phyloP scores from a whole-genome alignment of 495 filamentous ascomycete species.

The Pyrenula massariospora region DNA sequence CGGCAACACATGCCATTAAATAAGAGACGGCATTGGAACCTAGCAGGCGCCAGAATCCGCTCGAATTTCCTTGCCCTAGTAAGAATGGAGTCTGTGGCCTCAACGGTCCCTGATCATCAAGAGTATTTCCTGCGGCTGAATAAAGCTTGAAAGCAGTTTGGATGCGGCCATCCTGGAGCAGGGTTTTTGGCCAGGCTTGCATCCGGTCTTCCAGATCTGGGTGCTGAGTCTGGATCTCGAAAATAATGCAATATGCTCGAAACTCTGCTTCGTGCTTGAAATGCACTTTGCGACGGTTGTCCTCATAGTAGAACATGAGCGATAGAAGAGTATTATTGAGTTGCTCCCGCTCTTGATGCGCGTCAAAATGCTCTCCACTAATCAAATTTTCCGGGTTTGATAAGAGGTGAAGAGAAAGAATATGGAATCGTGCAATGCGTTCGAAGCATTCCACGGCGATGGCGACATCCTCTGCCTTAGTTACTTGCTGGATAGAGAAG shows the following conservation, averaged over 20 bases:
- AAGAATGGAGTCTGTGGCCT: conserved; percentile 41
- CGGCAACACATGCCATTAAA: conserved; percentile 86
- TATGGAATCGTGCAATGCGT: conserved; percentile 83
- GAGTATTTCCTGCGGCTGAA: conserved; percentile 52
- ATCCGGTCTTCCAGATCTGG: conserved; percentile 65
- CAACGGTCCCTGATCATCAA: conserved; percentile 52
- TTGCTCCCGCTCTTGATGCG: conserved; percentile 87
- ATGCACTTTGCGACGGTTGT: conserved; percentile 40
- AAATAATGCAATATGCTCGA: conserved; percentile 76
- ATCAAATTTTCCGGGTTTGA: conserved; percentile 44
- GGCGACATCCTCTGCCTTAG: conserved; percentile 52
- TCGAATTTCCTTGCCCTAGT: conserved; percentile 51
- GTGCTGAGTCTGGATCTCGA: conserved; percentile 60
- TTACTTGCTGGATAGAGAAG: conserved; percentile 78
- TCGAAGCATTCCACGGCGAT: conserved; percentile 72
- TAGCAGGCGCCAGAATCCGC: conserved; percentile 66
- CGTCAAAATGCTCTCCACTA: conserved; percentile 58
- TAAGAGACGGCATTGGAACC: conserved; percentile 64
- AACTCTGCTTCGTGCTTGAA: conserved; percentile 81
- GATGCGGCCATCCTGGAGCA: conserved; percentile 44
- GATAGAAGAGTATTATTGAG: conserved; percentile 79
- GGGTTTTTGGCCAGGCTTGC: conserved; percentile 52
- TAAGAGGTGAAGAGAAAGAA: conserved; percentile 74
- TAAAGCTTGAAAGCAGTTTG: conserved; percentile 59
- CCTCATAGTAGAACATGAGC: conserved; percentile 79